Conservation (phyloP, 2,329 filamentous ascomycete species). For the Xylaria sp. region DNA sequence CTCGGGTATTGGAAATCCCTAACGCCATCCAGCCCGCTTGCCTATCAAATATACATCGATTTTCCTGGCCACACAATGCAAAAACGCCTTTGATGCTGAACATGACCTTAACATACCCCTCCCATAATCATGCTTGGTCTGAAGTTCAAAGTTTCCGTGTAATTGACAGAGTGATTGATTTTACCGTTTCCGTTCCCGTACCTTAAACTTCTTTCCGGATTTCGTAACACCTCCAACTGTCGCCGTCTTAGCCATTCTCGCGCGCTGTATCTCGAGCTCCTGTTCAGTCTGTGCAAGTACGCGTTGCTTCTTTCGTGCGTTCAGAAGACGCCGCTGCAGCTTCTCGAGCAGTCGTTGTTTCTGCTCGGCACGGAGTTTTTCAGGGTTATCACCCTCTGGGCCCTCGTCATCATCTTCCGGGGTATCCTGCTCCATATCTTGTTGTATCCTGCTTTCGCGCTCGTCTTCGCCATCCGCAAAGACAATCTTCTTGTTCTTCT, state of each 20-base stretch:
- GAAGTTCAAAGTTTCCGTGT: background rate
- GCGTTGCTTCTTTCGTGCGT: constrained; percentile 64
- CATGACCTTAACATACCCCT: background rate
- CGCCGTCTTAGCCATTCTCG: constrained; percentile 72
- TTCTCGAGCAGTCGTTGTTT: constrained; percentile 56
- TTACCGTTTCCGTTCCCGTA: constrained; percentile 70
- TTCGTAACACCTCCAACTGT: constrained; percentile 69
- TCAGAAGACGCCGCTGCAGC: constrained; percentile 60
- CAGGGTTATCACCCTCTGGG: constrained; percentile 49
- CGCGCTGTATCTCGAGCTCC: constrained; percentile 66
- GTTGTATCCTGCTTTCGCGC: constrained; percentile 46
- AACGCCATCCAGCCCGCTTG: constrained; percentile 30
- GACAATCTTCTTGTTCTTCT: constrained; percentile 58
- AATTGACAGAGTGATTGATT: no score
- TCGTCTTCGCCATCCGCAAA: constrained; percentile 58
- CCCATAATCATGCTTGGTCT: background rate
- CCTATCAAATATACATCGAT: constrained; percentile 27
- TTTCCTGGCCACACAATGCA: constrained; percentile 30
- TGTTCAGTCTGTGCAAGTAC: constrained; percentile 66
- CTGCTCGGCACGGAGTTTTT: constrained; percentile 52
- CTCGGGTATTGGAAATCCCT: constrained; percentile 29
- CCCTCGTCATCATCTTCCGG: constrained; percentile 50
- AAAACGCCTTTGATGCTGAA: constrained; percentile 29
- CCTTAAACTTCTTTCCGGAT: constrained; percentile 70
- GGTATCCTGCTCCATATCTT: constrained; percentile 34